Evolutionary conservation across 2,329 filamentous ascomycete genomes (phyloP).

Genomic region (Conoideocrella luteorostrata): DNA sequence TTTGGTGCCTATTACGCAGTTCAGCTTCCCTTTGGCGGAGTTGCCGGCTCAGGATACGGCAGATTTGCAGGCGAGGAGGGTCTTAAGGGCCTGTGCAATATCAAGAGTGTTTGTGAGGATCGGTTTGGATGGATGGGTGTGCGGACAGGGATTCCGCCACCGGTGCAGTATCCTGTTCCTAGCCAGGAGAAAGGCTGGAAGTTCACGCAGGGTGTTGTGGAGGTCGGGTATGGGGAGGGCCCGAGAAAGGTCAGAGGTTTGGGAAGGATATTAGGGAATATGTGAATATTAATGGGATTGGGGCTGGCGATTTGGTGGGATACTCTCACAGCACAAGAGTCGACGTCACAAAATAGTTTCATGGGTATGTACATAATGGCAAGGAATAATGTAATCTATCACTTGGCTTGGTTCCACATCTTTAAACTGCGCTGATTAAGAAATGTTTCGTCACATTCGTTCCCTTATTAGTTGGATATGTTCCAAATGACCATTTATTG

Average conservation of each 20-base stretch:
- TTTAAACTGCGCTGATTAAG: too few species aligned
- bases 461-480: too few species aligned
- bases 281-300: constrained; percentile 22
- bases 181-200: constrained; percentile 59
- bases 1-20: constrained; percentile 92
- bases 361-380: too few species aligned
- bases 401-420: too few species aligned
- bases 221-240: constrained; percentile 49
- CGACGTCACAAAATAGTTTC: too few species aligned
- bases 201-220: constrained; percentile 55
- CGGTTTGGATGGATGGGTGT: constrained; percentile 54
- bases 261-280: constrained; percentile 36
- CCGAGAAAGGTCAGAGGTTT: constrained; percentile 34
- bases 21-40: constrained; percentile 88
- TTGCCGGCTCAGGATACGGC: constrained; percentile 85
- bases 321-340: too few species aligned
- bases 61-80: constrained; percentile 90
- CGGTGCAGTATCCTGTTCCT: constrained; percentile 73
- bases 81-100: constrained; percentile 74
- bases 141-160: constrained; percentile 71
- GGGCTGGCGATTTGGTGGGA: too few species aligned
- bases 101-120: constrained; percentile 82
- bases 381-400: too few species aligned
- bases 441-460: too few species aligned
- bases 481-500: too few species aligned